These are phyloP conservation scores for Amaranthus cruentus DNA, from an alignment of 148 eudicot species.

Conservation along the genomic window DNA sequence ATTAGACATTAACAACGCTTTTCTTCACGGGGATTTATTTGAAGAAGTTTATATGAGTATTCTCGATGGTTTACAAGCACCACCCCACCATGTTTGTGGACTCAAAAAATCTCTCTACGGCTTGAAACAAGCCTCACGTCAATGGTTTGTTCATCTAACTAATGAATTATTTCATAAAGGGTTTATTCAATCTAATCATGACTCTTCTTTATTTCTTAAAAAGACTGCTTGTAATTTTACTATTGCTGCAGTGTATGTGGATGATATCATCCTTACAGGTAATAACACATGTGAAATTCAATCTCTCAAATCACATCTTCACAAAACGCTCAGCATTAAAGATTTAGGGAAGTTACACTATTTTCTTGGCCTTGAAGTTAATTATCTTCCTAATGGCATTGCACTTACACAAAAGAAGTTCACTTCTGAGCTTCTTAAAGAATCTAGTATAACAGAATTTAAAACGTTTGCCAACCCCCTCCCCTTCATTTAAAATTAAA, in stretches of 20 bases:
- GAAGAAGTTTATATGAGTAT: not conserved
- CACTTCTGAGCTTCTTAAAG: not conserved
- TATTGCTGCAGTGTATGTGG: not conserved
- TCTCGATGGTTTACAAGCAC: not conserved
- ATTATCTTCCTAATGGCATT: not conserved
- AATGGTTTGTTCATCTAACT: too few species aligned
- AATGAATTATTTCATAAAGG: too few species aligned
- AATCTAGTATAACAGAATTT: not conserved
- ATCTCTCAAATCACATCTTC: not conserved
- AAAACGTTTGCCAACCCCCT: not conserved
- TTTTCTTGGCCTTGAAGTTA: not conserved
- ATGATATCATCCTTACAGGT: not conserved
- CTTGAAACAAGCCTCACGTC: too few species aligned
- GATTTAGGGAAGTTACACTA: too few species aligned
- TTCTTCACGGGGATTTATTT: not conserved
- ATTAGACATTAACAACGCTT: not conserved
- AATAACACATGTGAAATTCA: not conserved
- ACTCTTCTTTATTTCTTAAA: too few species aligned
- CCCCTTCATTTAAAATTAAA: not conserved
- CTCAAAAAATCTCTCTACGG: not conserved
- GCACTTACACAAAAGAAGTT: not conserved
- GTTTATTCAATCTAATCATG: too few species aligned
- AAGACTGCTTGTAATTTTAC: too few species aligned
- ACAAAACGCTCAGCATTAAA: not conserved
- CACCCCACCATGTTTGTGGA: not conserved